A percentile compares a stretch with the other conserved stretches of the same genome.
These are phyloP conservation scores for Metschnikowia drakensbergensis DNA, from an alignment of 805 yeast species.

Conservation along the genomic window DNA sequence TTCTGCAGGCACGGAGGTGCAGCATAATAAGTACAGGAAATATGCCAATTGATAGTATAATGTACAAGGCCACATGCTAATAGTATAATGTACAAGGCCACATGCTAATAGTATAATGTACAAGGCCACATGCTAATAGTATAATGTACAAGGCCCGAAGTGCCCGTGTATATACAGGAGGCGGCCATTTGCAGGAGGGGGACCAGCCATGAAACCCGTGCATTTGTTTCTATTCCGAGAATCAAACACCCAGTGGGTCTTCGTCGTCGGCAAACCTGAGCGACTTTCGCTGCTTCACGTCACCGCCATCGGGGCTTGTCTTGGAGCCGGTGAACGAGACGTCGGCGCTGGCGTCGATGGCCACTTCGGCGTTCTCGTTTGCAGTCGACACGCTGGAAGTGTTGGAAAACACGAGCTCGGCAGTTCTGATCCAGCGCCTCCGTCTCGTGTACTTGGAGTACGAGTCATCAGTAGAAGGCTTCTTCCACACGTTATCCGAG, in stretches of 20 bases:
- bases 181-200: too few species aligned
- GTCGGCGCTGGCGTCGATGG: not conserved
- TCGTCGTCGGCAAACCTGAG: conserved; percentile 41
- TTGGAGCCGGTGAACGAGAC: conserved; percentile 1
- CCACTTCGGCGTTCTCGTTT: not conserved
- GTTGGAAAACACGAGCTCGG: conserved; percentile 59
- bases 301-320: not conserved
- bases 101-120: too few species aligned
- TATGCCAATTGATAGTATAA: too few species aligned
- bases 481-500: conserved; percentile 92
- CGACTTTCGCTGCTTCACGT: conserved; percentile 34
- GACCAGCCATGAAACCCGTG: too few species aligned
- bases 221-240: too few species aligned
- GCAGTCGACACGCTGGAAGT: not conserved
- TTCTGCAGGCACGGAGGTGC: too few species aligned
- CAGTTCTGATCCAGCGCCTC: conserved; percentile 94
- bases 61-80: too few species aligned
- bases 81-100: too few species aligned
- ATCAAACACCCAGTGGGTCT: not conserved
- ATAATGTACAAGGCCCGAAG: too few species aligned
- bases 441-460: conserved; percentile 89
- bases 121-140: too few species aligned
- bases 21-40: too few species aligned
- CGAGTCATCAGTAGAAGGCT: conserved; percentile 82
- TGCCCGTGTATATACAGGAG: too few species aligned